phyloP scores from a whole-genome alignment of 1,139 yeast genomes.

The Blastobotrys petasosporus region DNA sequence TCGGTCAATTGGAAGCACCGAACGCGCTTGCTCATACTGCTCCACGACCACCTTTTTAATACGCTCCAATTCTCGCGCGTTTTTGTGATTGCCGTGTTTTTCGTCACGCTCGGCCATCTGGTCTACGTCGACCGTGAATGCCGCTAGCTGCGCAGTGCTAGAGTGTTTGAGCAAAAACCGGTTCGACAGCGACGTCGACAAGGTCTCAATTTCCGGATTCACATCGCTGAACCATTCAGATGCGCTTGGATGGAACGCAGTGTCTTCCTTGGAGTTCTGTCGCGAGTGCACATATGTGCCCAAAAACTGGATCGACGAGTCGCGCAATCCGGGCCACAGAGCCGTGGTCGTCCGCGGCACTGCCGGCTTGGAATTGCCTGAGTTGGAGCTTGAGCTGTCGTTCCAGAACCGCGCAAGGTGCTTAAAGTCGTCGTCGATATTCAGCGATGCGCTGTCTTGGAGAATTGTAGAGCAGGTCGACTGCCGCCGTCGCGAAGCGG shows the following conservation, averaged over 20 bases:
- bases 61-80: conserved; percentile 17
- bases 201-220: neutral
- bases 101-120: conserved; percentile 15
- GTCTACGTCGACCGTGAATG: conserved; percentile 26
- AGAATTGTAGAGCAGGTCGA: no score
- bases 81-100: neutral
- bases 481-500: neutral
- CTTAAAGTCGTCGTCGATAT: conserved; percentile 29
- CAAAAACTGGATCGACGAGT: conserved; percentile 29
- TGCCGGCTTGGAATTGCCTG: neutral
- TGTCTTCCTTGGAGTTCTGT: conserved; percentile 12
- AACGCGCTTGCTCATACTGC: conserved; percentile 21
- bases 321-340: conserved; percentile 21
- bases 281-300: conserved; percentile 28
- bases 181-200: conserved; percentile 3
- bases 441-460: conserved; percentile 15
- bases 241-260: conserved; percentile 4
- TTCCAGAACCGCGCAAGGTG: conserved; percentile 32
- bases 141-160: conserved; percentile 29
- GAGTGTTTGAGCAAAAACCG: neutral
- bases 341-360: conserved; percentile 1
- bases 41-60: conserved; percentile 19
- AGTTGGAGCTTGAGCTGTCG: conserved; percentile 15
- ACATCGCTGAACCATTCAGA: neutral
- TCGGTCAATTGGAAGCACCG: conserved; percentile 1